phyloP scores from a whole-genome alignment of 768 basidiomycete genomes.

The Boletellus ananas region DNA sequence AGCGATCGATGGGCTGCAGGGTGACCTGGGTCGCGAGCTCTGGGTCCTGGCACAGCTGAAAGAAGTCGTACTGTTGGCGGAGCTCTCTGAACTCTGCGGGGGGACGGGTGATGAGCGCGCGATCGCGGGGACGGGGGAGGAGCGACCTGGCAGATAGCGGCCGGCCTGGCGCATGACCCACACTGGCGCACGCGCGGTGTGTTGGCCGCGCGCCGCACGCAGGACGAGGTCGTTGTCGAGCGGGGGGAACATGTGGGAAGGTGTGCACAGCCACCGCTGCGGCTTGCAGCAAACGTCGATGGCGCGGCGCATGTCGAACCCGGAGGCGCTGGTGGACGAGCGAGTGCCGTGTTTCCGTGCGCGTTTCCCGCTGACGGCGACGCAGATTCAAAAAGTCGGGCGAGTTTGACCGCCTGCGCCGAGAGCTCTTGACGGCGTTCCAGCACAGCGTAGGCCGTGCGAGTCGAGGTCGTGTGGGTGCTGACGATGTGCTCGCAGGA shows the following conservation, averaged over 20 bases:
- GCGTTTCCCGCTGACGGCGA: background rate
- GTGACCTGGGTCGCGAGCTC: conserved; percentile 85
- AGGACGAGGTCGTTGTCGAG: conserved; percentile 85
- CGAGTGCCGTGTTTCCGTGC: conserved; percentile 27
- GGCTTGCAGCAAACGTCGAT: background rate
- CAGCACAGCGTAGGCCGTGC: conserved; percentile 46
- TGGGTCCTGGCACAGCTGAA: conserved; percentile 93
- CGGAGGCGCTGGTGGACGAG: conserved; percentile 64
- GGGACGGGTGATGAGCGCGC: background rate
- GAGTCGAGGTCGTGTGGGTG: no score
- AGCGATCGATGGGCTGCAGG: conserved; percentile 89
- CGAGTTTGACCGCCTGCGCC: conserved; percentile 69
- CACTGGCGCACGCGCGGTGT: conserved; percentile 89
- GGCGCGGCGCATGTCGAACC: conserved; percentile 50
- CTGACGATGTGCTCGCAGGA: background rate
- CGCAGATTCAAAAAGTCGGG: conserved; percentile 75
- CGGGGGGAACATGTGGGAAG: conserved; percentile 51
- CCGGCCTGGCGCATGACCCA: conserved; percentile 99
- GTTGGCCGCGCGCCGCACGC: conserved; percentile 86
- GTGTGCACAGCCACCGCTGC: conserved; percentile 14
- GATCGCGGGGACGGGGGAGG: background rate
- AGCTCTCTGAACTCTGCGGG: conserved; percentile 81
- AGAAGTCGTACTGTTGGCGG: conserved; percentile 86
- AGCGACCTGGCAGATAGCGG: conserved; percentile 85
- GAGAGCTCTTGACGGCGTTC: conserved; percentile 60